A percentile compares a stretch with the other conserved stretches of the same genome.
Conservation (phyloP, 768 basidiomycete species). For the Tricholoma flavovirens region DNA sequence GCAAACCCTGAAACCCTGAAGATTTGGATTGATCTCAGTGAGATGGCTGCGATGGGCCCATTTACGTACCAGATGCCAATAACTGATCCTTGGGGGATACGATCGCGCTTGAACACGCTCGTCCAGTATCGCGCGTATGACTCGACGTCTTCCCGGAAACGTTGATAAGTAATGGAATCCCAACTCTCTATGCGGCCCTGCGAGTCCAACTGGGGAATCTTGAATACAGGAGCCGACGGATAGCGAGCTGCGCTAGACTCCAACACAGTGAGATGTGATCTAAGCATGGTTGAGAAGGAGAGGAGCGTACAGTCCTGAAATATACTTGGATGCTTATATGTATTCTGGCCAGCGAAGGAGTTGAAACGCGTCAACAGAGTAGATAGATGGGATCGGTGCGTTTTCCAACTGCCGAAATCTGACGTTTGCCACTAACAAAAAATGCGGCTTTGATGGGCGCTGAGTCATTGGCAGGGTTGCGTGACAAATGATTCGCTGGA, state of each 20-base stretch:
- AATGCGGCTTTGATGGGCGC: conserved; percentile 10
- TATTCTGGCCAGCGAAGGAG: background rate
- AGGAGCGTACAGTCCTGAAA: background rate
- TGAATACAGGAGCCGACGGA: conserved; percentile 45
- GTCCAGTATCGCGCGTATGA: conserved; percentile 52
- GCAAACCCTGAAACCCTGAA: conserved; percentile 57
- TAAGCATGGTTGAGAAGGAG: conserved; percentile 19
- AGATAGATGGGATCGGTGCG: background rate
- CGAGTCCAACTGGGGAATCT: conserved; percentile 38
- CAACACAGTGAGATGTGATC: conserved; percentile 51
- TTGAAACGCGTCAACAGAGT: conserved; percentile 13
- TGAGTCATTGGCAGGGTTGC: background rate
- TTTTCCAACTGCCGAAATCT: conserved; percentile 1
- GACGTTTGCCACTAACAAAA: conserved; percentile 2
- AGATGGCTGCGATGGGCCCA: background rate
- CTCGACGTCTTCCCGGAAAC: conserved; percentile 54
- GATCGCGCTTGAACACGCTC: conserved; percentile 31
- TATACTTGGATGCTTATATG: conserved; percentile 6
- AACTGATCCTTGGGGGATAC: conserved; percentile 43
- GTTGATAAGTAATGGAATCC: conserved; percentile 23
- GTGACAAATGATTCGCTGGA: background rate
- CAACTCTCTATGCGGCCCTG: conserved; percentile 16
- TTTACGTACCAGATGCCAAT: conserved; percentile 56
- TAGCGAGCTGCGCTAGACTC: conserved; percentile 40
- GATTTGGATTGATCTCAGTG: conserved; percentile 7